Evolutionary conservation across 768 basidiomycete species (phyloP), one percentile per base, ranked within the genome.

Genomic region (Trametopsis cervina): DNA sequence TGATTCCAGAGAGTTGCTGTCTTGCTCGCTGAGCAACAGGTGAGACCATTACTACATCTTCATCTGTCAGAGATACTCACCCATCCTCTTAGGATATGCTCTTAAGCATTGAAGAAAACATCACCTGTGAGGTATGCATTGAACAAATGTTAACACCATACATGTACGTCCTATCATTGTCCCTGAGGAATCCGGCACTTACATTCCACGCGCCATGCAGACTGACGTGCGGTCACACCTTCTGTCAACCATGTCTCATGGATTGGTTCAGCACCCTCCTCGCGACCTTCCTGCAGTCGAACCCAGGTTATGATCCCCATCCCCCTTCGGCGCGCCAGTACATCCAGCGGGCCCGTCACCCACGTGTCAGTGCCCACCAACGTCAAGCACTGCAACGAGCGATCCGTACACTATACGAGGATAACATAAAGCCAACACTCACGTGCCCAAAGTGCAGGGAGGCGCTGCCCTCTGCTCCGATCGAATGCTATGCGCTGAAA

Each of bases 401-500:
- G 33, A 46, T 60, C 26, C 27, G 6, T 43, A 26, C 25, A n/a
- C 45, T 15, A 20, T 45, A 27, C 43, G 27, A 4, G 21, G 36
- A n/a, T 49, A 40, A 21, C 66, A 65, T 4, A 1, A 63, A 69
- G 27, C 83, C 81, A 0, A 59, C 71, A 24, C 86, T 82, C 54
- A 78, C 78, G 1, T 89, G 85, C 47, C 85, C 85, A 2, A 77
- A 75, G 4, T 89, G 85, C 55, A 71, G 85, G 44, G 66, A 71
- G 40, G 55, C 60, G 11, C 74, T 82, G 10, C 59, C 64, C 24
- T 68, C 57, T 11, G 71, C 68, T 18, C 85, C 85, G 0, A 69
- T 74, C 0, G 81, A 86, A 56, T 74, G 75, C 39, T 88, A 77
- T 59, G 69, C 71, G 4, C 61, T 87, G 42, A 88, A 86, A 61